Conservation (phyloP, 225 moss, liverwort and hornwort genomes). For the Pleurozium schreberi region DNA sequence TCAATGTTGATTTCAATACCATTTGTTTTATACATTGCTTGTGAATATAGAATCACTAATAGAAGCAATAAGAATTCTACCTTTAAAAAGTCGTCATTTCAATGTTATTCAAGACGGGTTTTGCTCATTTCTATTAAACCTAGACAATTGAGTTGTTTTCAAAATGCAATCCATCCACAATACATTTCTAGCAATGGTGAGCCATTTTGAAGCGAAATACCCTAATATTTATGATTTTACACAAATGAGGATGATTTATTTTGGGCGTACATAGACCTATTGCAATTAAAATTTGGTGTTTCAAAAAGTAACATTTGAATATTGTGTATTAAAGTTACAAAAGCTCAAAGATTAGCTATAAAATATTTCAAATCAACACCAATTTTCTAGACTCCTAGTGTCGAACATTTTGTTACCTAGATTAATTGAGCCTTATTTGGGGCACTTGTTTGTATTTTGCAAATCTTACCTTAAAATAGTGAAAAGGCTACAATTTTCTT, state of each 20-base stretch:
- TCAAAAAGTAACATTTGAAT: neutral
- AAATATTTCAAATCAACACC: neutral
- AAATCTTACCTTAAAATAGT: too few relatives aligned
- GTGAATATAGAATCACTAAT: neutral
- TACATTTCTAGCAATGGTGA: neutral
- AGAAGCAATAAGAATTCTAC: neutral
- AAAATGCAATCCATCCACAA: neutral
- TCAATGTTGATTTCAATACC: neutral
- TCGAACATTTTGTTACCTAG: neutral
- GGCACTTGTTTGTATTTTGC: neutral
- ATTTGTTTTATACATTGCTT: neutral
- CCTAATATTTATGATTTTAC: neutral
- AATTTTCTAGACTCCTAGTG: too few relatives aligned
- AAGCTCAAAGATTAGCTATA: neutral
- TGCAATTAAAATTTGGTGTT: neutral
- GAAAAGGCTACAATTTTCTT: neutral
- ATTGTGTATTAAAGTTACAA: neutral
- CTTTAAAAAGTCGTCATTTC: neutral
- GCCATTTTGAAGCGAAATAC: neutral
- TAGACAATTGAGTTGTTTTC: too few relatives aligned
- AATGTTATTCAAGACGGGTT: neutral
- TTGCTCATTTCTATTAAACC: too few relatives aligned
- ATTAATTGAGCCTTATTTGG: neutral
- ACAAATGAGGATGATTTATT: neutral
- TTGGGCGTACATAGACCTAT: neutral